Evolutionary conservation across 352 stramenopile species (phyloP).

Genomic region (Phytophthora rubi): DNA sequence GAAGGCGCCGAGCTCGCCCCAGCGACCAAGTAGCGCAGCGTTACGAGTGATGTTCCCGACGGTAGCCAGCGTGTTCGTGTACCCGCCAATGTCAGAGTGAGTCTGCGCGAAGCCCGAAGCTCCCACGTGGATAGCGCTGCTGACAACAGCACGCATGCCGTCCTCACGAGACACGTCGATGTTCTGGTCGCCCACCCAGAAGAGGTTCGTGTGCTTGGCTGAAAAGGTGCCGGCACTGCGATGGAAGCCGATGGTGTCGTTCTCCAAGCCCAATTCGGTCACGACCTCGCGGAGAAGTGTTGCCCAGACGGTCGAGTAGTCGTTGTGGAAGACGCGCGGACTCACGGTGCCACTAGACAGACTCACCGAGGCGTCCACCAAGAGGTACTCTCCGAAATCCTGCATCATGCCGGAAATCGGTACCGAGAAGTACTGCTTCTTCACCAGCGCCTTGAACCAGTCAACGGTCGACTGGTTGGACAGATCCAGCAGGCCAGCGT

Average conservation of each 20-base stretch:
- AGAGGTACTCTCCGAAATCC: constrained; percentile 37
- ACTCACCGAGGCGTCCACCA: constrained; percentile 30
- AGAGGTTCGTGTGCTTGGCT: constrained; percentile 37
- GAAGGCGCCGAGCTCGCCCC: constrained; percentile 35
- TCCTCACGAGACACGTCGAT: constrained; percentile 35
- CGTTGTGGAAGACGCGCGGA: constrained; percentile 34
- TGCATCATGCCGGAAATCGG: constrained; percentile 43
- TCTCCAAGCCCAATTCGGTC: constrained; percentile 28
- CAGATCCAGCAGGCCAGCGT: constrained; percentile 31
- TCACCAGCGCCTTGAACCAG: constrained; percentile 36
- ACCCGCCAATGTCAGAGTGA: constrained; percentile 37
- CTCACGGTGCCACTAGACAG: constrained; percentile 25
- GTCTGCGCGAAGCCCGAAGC: constrained; percentile 32
- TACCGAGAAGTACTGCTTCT: constrained; percentile 37
- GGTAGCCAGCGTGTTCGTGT: constrained; percentile 32
- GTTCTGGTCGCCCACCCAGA: constrained; percentile 41
- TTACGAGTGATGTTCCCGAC: constrained; percentile 37
- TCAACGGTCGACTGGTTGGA: constrained; percentile 37
- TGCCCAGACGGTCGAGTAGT: constrained; percentile 36
- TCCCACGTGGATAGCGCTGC: constrained; percentile 31
- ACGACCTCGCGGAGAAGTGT: constrained; percentile 29
- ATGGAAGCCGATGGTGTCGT: constrained; percentile 39
- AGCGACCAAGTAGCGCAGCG: constrained; percentile 30
- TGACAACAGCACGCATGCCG: constrained; percentile 35
- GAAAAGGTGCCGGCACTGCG: constrained; percentile 36